A percentile compares a stretch with the other conserved stretches of the same genome.
phyloP scores from a whole-genome alignment of 495 filamentous ascomycete species.

The Talaromyces proteolyticus region DNA sequence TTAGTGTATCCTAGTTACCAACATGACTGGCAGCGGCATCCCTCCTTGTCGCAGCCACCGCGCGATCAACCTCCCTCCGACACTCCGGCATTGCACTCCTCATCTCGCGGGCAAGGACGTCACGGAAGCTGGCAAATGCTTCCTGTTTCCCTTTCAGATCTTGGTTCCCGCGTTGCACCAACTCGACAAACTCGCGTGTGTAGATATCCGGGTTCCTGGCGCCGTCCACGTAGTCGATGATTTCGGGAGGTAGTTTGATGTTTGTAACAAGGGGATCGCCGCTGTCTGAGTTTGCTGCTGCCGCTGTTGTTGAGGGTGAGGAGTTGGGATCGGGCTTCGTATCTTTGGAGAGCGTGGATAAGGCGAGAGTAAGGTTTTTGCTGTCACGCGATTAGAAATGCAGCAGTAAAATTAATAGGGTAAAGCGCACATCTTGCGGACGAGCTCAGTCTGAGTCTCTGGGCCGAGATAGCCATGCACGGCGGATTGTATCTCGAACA shows the following conservation, averaged over 20 bases:
- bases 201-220: slow-evolving; percentile 97
- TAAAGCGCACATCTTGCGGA: slow-evolving; percentile 53
- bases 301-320: slow-evolving; percentile 14
- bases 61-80: slow-evolving; percentile 58
- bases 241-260: slow-evolving; percentile 71
- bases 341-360: slow-evolving; percentile 33
- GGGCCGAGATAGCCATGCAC: slow-evolving; percentile 65
- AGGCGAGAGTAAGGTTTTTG: slow-evolving; percentile 37
- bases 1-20: no score
- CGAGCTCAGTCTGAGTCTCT: slow-evolving; percentile 54
- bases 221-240: slow-evolving; percentile 89
- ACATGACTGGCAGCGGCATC: no score
- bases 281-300: slow-evolving; percentile 24
- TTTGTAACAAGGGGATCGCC: slow-evolving; percentile 39
- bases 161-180: slow-evolving; percentile 79
- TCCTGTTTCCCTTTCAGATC: slow-evolving; percentile 74
- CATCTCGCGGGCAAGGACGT: slow-evolving; percentile 80
- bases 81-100: slow-evolving; percentile 71
- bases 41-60: slow-evolving; percentile 42
- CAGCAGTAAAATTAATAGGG: no score
- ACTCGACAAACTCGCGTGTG: slow-evolving; percentile 94
- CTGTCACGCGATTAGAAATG: slow-evolving; percentile 10
- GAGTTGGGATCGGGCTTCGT: slow-evolving; percentile 25
- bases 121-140: slow-evolving; percentile 74
- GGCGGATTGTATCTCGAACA: slow-evolving; percentile 75